phyloP scores from a whole-genome alignment of 805 yeast genomes.

The Saccharomycopsis sp. region DNA sequence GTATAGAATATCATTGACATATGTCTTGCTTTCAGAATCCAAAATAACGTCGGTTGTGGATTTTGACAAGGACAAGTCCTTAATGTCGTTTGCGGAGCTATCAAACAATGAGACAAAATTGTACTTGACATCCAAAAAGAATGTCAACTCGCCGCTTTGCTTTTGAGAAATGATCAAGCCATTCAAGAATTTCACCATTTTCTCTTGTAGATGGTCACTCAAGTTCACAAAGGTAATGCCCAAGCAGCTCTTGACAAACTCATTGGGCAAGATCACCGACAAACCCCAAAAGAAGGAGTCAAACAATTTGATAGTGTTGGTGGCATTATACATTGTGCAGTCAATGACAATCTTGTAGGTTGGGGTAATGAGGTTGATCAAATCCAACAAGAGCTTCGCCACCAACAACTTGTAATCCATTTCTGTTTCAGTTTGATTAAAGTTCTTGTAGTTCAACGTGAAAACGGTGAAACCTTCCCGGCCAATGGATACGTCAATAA shows the following conservation, averaged over 20 bases:
- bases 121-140: constrained; percentile 8
- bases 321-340: constrained; percentile 49
- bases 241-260: constrained; percentile 42
- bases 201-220: constrained; percentile 1
- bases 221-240: constrained; percentile 35
- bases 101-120: constrained; percentile 1
- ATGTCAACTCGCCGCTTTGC: constrained; percentile 22
- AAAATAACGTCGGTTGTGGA: constrained; percentile 36
- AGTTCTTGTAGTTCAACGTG: constrained; percentile 41
- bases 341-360: constrained; percentile 57
- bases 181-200: constrained; percentile 19
- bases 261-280: constrained; percentile 41
- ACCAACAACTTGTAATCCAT: constrained; percentile 76
- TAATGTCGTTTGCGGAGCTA: constrained; percentile 23
- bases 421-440: constrained; percentile 55
- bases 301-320: constrained; percentile 24
- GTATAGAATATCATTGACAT: constrained; percentile 40
- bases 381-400: constrained; percentile 23
- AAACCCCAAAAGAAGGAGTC: constrained; percentile 29
- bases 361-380: constrained; percentile 11
- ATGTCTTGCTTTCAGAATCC: constrained; percentile 33
- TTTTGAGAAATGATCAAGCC: constrained; percentile 41
- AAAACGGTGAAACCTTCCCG: constrained; percentile 37
- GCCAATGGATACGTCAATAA: constrained; percentile 45
- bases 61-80: constrained; percentile 17